These are phyloP conservation scores for Myxozyma monticola DNA, from an alignment of 805 yeast genomes.

Conservation along the genomic window DNA sequence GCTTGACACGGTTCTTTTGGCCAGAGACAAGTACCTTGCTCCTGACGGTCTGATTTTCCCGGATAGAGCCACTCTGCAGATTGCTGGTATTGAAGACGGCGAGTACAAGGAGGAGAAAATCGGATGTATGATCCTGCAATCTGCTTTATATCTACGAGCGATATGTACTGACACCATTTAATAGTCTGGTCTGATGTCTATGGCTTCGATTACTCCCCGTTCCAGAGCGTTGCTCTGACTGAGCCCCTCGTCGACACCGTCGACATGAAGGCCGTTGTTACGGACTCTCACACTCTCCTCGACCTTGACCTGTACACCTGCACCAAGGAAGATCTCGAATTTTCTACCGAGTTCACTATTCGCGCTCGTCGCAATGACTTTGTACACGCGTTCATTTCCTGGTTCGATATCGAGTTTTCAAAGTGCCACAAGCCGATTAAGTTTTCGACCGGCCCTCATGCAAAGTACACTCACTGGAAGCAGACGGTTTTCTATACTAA, in stretches of 20 bases:
- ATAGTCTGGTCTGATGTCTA: slow-evolving; percentile 81
- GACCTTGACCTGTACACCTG: slow-evolving; percentile 91
- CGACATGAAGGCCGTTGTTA: slow-evolving; percentile 68
- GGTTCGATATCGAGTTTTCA: slow-evolving; percentile 92
- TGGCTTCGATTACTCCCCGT: slow-evolving; percentile 92
- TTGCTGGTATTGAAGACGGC: slow-evolving; percentile 86
- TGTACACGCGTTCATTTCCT: slow-evolving; percentile 85
- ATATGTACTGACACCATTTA: background rate
- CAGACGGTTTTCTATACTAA: slow-evolving; percentile 91
- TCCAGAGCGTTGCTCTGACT: slow-evolving; percentile 77
- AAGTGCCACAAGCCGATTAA: slow-evolving; percentile 52
- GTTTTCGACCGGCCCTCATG: slow-evolving; percentile 93
- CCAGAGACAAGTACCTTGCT: slow-evolving; percentile 81
- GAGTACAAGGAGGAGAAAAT: slow-evolving; percentile 81
- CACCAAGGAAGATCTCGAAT: slow-evolving; percentile 75
- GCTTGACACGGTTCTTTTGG: slow-evolving; percentile 93
- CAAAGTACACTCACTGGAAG: slow-evolving; percentile 97
- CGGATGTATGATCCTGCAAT: slow-evolving; percentile 44
- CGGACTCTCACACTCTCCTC: slow-evolving; percentile 69
- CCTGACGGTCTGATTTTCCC: slow-evolving; percentile 79
- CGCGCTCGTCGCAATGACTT: slow-evolving; percentile 75
- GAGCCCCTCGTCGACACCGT: slow-evolving; percentile 98
- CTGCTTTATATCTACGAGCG: background rate
- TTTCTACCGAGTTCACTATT: slow-evolving; percentile 66
- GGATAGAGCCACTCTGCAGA: slow-evolving; percentile 76